Conservation (phyloP, 768 basidiomycete genomes). For the Rossbeevera mucosa region DNA sequence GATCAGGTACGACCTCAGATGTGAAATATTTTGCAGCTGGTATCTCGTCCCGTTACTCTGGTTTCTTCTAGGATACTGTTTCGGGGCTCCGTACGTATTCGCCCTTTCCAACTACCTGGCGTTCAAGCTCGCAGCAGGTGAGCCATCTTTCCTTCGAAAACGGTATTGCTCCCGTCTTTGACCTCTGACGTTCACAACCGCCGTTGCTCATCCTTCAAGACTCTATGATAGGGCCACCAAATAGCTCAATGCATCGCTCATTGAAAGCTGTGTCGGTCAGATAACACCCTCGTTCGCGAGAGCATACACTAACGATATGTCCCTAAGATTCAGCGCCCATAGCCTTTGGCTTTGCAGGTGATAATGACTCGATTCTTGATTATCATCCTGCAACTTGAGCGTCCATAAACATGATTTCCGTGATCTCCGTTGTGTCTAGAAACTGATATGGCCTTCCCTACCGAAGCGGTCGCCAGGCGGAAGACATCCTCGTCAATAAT, state of each 20-base stretch:
- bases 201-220: constrained; percentile 51
- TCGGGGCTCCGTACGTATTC: constrained; percentile 51
- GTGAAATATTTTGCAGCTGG: constrained; percentile 45
- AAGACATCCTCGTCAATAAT: constrained; percentile 49
- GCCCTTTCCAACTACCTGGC: constrained; percentile 41
- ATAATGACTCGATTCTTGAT: neutral
- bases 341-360: constrained; percentile 53
- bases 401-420: no score
- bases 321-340: constrained; percentile 44
- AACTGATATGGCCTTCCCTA: constrained; percentile 50
- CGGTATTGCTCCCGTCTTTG: neutral
- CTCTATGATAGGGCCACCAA: constrained; percentile 8
- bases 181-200: constrained; percentile 30
- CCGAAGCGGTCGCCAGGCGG: constrained; percentile 47
- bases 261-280: constrained; percentile 46
- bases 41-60: constrained; percentile 11
- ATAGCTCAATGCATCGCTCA: constrained; percentile 42
- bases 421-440: constrained; percentile 31
- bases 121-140: constrained; percentile 43
- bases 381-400: neutral
- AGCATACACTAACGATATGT: neutral
- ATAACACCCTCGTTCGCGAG: neutral
- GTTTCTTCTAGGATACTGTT: constrained; percentile 46
- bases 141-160: neutral
- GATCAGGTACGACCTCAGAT: constrained; percentile 17